Conservation (phyloP, 2,329 filamentous ascomycete genomes). For the Aspergillus fumigatus region DNA sequence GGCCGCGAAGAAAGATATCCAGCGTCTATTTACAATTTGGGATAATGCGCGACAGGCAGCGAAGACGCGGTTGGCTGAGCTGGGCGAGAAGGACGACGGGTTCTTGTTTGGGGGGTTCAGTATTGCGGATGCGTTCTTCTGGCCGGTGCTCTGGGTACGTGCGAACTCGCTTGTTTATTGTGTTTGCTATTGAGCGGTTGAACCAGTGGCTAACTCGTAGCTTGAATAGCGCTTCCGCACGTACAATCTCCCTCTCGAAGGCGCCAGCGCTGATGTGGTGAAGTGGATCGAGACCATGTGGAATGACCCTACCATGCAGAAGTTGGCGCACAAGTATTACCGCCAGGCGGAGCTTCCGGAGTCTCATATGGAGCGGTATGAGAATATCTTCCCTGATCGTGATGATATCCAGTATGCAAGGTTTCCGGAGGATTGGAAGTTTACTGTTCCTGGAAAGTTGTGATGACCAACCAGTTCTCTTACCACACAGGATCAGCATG, state of each 20-base stretch:
- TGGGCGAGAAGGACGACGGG: slow-evolving; percentile 27
- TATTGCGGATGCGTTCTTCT: slow-evolving; percentile 37
- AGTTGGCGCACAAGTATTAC: slow-evolving; percentile 22
- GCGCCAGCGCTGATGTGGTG: slow-evolving; percentile 23
- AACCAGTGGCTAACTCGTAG: slow-evolving; percentile 9
- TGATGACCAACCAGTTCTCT: not conserved
- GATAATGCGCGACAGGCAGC: slow-evolving; percentile 21
- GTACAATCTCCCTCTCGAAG: slow-evolving; percentile 26
- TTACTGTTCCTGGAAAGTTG: slow-evolving; percentile 10
- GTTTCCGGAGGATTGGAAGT: slow-evolving; percentile 28
- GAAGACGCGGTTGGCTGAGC: slow-evolving; percentile 15
- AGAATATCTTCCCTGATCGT: slow-evolving; percentile 25
- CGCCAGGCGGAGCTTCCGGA: slow-evolving; percentile 26
- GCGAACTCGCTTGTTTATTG: not conserved
- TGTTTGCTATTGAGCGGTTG: not conserved
- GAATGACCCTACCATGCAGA: slow-evolving; percentile 24
- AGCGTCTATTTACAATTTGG: slow-evolving; percentile 25
- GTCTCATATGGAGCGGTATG: slow-evolving; percentile 25
- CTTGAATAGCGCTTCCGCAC: slow-evolving; percentile 34
- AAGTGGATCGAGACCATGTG: slow-evolving; percentile 33
- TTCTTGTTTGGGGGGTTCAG: slow-evolving; percentile 36
- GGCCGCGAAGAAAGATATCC: slow-evolving; percentile 22
- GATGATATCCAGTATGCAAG: slow-evolving; percentile 22
- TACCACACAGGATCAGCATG: not conserved
- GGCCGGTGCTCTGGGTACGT: slow-evolving; percentile 36